Percentiles rank a stretch among this genome's conserved stretches.
These are phyloP conservation scores for Carpediemonas membranifera DNA, from an alignment of 78 protist genomes.

Conservation along the genomic window DNA sequence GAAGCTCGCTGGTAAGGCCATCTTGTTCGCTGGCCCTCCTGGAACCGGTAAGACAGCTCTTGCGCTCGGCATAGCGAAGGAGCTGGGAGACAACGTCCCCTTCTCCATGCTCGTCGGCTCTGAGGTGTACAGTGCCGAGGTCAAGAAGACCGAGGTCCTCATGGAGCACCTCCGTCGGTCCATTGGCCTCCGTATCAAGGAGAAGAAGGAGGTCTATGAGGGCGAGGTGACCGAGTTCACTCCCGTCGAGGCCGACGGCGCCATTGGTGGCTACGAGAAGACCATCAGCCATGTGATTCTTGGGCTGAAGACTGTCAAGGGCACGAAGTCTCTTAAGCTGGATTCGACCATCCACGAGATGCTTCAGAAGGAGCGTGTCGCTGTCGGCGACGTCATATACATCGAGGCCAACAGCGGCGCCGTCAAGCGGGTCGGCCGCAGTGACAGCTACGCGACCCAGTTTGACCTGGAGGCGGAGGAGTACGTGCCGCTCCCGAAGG, in stretches of 20 bases:
- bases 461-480: conserved; percentile 89
- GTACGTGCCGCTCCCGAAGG: conserved; percentile 97
- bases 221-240: conserved; percentile 92
- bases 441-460: conserved; percentile 86
- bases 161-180: conserved; percentile 97
- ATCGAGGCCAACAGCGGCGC: conserved; percentile 90
- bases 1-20: conserved; percentile 98
- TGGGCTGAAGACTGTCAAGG: conserved; percentile 65
- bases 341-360: conserved; percentile 92
- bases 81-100: conserved; percentile 96
- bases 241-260: conserved; percentile 88
- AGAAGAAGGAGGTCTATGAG: conserved; percentile 96
- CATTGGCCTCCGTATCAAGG: conserved; percentile 94
- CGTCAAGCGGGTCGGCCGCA: conserved; percentile 91
- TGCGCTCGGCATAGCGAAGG: conserved; percentile 89
- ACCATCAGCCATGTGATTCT: conserved; percentile 81
- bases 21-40: conserved; percentile 95
- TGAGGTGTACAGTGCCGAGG: conserved; percentile 86
- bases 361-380: conserved; percentile 90
- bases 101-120: conserved; percentile 96
- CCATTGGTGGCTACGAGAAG: conserved; percentile 87
- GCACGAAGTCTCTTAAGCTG: conserved; percentile 84
- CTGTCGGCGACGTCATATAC: conserved; percentile 92
- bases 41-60: conserved; percentile 92
- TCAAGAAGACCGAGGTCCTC: conserved; percentile 92